Evolutionary conservation across 192 early-diverging fungal species (phyloP), one percentile per base, ranked within the genome.

Genomic region (Nowakowskiella sp.): DNA sequence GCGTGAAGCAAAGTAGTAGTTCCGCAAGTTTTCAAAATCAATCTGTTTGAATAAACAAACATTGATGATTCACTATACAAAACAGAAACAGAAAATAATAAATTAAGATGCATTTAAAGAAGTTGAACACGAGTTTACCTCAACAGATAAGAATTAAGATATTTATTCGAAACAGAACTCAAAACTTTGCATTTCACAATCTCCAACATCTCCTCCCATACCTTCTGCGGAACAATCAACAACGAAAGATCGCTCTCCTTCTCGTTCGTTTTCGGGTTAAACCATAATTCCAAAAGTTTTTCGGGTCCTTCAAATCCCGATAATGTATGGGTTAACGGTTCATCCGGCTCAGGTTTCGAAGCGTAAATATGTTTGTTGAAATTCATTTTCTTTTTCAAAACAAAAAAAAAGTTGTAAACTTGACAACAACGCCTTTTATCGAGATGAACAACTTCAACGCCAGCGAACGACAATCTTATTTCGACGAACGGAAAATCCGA

Each of bases 201-300:
- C 26, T 82, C 76, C 26, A 99, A 76, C 91, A 99, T 92, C 26
- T 87, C 80, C 61, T 91, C 86, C 95, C 93, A 96, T 3, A 85
- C 78, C 1, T 74, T 62, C 25, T 78, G 85, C 31, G 75, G 70
- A 28, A 98, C 86, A 27, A 68, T 61, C 16, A 90, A 80, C 47
- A 95, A 73, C n/a, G 56, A 55, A 16, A 39, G 9, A 8, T 58
- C 57, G 7, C 49, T 31, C 25, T 49, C 68, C 29, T 19, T 19
- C 6, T 24, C 43, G 23, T 49, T 50, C n/a, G 36, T 24, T 19
- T 51, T 51, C 13, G 46, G n/a, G 9, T 73, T 58, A 69, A 98
- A 98, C 95, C 92, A 98, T 58, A 98, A 83, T 64, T 98, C 95
- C 57, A 98, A 69, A 28, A 98, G 80, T 71, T 98, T 98, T 68